These are phyloP conservation scores for Leccinum truebloodii DNA, from an alignment of 768 basidiomycete species.

Conservation along the genomic window DNA sequence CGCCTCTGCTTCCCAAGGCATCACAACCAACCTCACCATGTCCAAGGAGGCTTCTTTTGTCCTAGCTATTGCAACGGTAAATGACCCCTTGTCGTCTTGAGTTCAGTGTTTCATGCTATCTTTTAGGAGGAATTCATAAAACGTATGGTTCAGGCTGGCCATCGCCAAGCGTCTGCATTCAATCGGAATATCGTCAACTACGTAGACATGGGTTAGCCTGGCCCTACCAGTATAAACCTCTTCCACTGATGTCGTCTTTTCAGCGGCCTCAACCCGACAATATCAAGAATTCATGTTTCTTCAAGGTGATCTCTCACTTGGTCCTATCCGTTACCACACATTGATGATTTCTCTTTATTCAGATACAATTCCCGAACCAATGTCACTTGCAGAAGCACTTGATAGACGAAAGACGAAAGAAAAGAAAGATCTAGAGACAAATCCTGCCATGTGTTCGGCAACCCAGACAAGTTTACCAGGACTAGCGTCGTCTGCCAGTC, in stretches of 20 bases:
- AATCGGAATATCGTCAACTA: conserved; percentile 63
- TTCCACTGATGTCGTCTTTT: conserved; percentile 10
- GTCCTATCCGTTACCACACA: not conserved
- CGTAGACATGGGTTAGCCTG: conserved; percentile 68
- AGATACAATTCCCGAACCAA: conserved; percentile 71
- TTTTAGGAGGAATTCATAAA: conserved; percentile 84
- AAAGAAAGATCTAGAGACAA: conserved; percentile 57
- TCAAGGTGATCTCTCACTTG: conserved; percentile 44
- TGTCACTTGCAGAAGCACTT: conserved; percentile 62
- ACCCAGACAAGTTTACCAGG: conserved; percentile 29
- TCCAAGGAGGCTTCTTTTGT: conserved; percentile 78
- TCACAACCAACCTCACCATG: conserved; percentile 61
- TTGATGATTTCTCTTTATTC: conserved; percentile 9
- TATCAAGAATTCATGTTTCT: conserved; percentile 75
- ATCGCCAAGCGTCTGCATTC: conserved; percentile 60
- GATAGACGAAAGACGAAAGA: conserved; percentile 51
- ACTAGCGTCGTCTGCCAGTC: conserved; percentile 19
- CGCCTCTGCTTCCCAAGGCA: conserved; percentile 40
- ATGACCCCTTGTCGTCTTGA: conserved; percentile 16
- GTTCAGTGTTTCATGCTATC: conserved; percentile 16
- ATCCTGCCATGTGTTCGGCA: conserved; percentile 51
- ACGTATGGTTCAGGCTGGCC: conserved; percentile 67
- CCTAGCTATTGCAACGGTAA: conserved; percentile 74
- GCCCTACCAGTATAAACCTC: not conserved
- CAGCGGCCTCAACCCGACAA: conserved; percentile 60